These are phyloP conservation scores for Bolboschoenus planiculmis DNA, from an alignment of 176 grass and related monocot species.

Conservation along the genomic window DNA sequence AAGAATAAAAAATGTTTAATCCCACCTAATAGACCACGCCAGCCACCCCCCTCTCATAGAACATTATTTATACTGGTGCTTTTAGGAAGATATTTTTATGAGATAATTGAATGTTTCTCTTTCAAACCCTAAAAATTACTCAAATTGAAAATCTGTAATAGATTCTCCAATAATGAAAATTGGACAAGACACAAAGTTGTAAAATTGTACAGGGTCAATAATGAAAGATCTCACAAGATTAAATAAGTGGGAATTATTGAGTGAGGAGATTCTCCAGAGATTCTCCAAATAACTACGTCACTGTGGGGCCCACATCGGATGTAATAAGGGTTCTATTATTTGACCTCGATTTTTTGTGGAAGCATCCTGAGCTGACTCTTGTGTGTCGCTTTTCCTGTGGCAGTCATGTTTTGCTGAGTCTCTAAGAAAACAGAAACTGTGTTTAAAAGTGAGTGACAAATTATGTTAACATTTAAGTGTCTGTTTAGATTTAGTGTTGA, in stretches of 20 bases:
- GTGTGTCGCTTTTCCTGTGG: neutral
- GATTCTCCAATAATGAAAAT: no score
- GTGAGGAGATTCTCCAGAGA: conserved; percentile 3
- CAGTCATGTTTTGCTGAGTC: neutral
- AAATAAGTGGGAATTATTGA: neutral
- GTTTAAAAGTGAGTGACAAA: no score
- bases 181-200: neutral
- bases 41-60: neutral
- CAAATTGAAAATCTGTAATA: neutral
- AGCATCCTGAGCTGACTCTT: neutral
- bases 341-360: neutral
- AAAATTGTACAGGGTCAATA: neutral
- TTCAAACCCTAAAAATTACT: neutral
- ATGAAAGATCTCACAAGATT: neutral
- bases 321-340: neutral
- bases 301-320: neutral
- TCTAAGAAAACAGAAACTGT: no score
- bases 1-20: neutral
- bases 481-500: no score
- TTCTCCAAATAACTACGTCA: neutral
- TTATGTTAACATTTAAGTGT: no score
- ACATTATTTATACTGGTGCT: neutral
- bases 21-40: conserved; percentile 7
- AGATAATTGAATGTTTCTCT: neutral
- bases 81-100: neutral